Evolutionary conservation across 352 stramenopile species (phyloP), one percentile per base, ranked within the genome.

Genomic region (Phytopythium litorale): DNA sequence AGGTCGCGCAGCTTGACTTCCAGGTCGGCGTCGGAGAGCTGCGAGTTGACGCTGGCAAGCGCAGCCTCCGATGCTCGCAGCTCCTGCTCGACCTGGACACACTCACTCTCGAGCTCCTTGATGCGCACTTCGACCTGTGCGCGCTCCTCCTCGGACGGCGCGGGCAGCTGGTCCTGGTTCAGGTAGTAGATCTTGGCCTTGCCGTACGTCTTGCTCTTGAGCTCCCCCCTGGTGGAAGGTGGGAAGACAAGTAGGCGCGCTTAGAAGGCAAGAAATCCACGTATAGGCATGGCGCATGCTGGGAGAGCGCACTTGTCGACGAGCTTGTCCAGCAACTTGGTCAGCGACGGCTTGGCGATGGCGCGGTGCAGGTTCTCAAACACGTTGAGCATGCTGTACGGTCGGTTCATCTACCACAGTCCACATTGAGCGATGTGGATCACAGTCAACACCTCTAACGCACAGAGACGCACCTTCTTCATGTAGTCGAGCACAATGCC

Each of bases 151-250:
- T 79, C 65, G 0, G 81, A 91, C 16, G 81, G 80, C 23, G 85
- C 61, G 0, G 80, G 78, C 56, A 93, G 55, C 2, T 85, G 81
- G 45, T 78, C 72, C 56, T 94, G 85, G 61, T 94, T 94, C 65
- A 90, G 70, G 66, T 85, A 94, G 68, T 94, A 94, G 58, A 94
- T 92, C 62, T 86, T 86, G 54, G 78, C 76, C 65, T 92, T 94
- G 61, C 85, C 82, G 56, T 94, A 94, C 45, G 73, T 84, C 60
- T 94, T 94, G 60, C 67, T 77, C 59, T 65, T 62, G 48, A 94
- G 64, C 50, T 94, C 79, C 18, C 77, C 72, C 33, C 80, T 89
- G 45, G 11, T 50, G n/a, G 19, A 16, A 13, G 2, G 11, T 6
- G 19, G 9, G 3, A 23, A 7, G 18, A 7, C 11, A 9, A 50